phyloP scores from a whole-genome alignment of 441 rosid genomes.

The Biscutella laevigata region DNA sequence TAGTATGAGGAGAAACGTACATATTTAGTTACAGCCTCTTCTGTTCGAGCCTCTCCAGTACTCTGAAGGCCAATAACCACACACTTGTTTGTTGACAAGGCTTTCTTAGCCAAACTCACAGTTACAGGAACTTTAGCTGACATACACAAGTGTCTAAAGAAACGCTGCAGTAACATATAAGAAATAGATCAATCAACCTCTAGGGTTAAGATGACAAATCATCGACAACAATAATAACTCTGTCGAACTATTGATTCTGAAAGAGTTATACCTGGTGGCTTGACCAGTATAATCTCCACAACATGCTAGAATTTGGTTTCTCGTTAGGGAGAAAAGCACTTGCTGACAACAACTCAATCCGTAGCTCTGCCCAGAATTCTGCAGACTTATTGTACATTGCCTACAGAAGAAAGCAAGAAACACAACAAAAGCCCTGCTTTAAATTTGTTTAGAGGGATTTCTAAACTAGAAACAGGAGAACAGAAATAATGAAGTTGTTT shows the following conservation, averaged over 20 bases:
- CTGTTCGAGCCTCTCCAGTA: conserved; percentile 99
- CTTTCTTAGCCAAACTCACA: conserved; percentile 79
- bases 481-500: background rate
- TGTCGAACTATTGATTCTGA: conserved; percentile 3
- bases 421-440: background rate
- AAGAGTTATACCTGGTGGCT: conserved; percentile 80
- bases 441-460: background rate
- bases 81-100: conserved; percentile 66
- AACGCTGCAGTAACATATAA: conserved; percentile 55
- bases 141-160: conserved; percentile 99
- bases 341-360: conserved; percentile 90
- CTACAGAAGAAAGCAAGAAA: conserved; percentile 30
- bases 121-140: conserved; percentile 97
- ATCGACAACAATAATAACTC: conserved; percentile 7
- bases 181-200: conserved; percentile 10
- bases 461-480: conserved; percentile 13
- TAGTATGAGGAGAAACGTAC: conserved; percentile 37
- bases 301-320: conserved; percentile 74
- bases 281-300: conserved; percentile 99
- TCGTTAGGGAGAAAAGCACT: conserved; percentile 75
- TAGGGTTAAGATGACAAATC: conserved; percentile 10
- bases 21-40: conserved; percentile 98
- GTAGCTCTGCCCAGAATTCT: conserved; percentile 98
- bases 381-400: conserved; percentile 93
- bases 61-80: conserved; percentile 99